phyloP scores from a whole-genome alignment of 139 green algal species.

The Picochlorum sp. region DNA sequence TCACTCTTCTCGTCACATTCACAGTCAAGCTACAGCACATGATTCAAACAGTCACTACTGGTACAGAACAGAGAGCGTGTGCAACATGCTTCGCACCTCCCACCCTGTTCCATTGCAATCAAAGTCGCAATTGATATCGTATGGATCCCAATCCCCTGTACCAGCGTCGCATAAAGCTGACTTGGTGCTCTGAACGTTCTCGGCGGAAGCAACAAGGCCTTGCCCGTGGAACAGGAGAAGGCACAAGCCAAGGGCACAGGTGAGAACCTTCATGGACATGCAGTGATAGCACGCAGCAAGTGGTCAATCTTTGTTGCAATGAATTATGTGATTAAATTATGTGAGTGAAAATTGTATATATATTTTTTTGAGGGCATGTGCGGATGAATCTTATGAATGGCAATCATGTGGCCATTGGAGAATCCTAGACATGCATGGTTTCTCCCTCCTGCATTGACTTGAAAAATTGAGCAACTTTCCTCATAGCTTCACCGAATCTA shows the following conservation, averaged over 20 bases:
- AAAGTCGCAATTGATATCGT: constrained; percentile 9
- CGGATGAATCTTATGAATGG: too few relatives aligned
- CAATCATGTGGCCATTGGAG: neutral
- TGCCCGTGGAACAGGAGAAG: neutral
- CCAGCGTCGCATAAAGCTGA: neutral
- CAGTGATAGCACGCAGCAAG: too few relatives aligned
- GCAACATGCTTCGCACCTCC: constrained; percentile 1
- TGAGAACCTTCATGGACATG: too few relatives aligned
- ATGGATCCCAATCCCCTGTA: neutral
- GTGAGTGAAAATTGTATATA: too few relatives aligned
- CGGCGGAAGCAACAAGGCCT: neutral
- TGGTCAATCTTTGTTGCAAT: too few relatives aligned
- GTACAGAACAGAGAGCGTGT: neutral
- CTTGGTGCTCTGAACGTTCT: neutral
- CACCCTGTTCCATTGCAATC: neutral
- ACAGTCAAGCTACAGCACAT: neutral
- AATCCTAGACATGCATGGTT: neutral
- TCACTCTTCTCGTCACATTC: constrained; percentile 1
- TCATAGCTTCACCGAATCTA: constrained; percentile 36
- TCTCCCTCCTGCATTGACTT: constrained; percentile 3
- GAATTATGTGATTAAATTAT: too few relatives aligned
- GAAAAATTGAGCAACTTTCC: constrained; percentile 34
- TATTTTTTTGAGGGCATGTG: too few relatives aligned
- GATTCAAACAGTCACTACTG: neutral
- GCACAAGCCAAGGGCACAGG: neutral